These are phyloP conservation scores for Hortiboletus campestris DNA, from an alignment of 768 basidiomycete genomes.

Conservation along the genomic window DNA sequence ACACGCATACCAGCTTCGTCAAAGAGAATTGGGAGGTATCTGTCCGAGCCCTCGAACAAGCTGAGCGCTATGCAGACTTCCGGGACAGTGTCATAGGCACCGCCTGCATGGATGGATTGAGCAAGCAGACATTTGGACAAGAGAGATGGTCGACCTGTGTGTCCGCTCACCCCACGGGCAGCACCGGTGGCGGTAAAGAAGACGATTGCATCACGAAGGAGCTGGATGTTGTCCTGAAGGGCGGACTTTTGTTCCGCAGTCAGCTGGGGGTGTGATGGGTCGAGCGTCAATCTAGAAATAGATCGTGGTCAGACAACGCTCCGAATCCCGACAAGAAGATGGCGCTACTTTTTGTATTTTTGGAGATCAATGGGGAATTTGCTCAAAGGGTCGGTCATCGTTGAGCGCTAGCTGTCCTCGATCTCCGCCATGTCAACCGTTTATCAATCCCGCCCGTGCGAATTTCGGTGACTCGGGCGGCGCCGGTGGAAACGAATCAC, in stretches of 20 bases:
- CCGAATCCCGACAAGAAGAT: background rate
- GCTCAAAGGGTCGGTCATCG: conserved; percentile 41
- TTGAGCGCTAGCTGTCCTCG: conserved; percentile 3
- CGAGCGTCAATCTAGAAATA: conserved; percentile 60
- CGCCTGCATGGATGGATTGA: conserved; percentile 38
- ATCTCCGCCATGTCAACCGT: conserved; percentile 6
- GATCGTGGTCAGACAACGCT: conserved; percentile 5
- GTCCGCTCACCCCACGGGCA: conserved; percentile 83
- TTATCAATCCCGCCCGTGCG: conserved; percentile 29
- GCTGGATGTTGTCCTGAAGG: conserved; percentile 69
- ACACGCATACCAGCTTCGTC: conserved; percentile 73
- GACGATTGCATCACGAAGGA: conserved; percentile 82
- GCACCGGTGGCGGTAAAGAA: conserved; percentile 84
- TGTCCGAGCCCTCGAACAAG: conserved; percentile 62
- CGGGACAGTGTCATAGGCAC: conserved; percentile 75
- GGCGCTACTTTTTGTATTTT: conserved; percentile 65
- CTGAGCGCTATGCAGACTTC: conserved; percentile 80
- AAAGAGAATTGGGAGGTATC: conserved; percentile 67
- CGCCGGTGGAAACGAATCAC: conserved; percentile 1
- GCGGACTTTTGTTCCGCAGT: conserved; percentile 57
- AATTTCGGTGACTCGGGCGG: conserved; percentile 14
- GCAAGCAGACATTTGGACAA: background rate
- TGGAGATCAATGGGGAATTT: conserved; percentile 78
- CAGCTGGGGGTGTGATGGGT: conserved; percentile 64
- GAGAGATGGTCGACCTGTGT: conserved; percentile 53